phyloP scores from a whole-genome alignment of 371 early-diverging fungal genomes.

The Mortierella sp. region DNA sequence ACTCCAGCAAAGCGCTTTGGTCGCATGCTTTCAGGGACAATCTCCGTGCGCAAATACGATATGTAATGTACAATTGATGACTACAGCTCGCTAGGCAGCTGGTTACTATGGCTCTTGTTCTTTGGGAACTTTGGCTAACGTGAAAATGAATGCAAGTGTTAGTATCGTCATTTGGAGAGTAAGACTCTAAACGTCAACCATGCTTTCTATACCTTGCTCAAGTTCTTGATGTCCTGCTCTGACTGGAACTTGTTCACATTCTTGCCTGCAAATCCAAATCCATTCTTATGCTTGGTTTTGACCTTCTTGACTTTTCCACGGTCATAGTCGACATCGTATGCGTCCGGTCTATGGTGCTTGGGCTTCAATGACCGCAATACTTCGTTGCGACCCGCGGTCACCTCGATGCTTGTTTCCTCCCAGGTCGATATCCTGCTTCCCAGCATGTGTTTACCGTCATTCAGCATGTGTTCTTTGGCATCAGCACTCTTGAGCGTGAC shows the following conservation, averaged over 20 bases:
- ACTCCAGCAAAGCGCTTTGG: no score
- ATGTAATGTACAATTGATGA: not conserved
- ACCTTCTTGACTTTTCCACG: conserved; percentile 82
- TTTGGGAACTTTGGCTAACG: conserved; percentile 43
- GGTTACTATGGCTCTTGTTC: conserved; percentile 28
- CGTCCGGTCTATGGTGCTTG: conserved; percentile 70
- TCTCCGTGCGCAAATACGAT: not conserved
- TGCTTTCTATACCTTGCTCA: conserved; percentile 26
- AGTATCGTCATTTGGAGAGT: no score
- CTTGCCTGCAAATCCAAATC: conserved; percentile 25
- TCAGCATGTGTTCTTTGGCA: conserved; percentile 58
- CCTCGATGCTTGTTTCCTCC: conserved; percentile 39
- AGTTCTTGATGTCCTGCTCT: conserved; percentile 49
- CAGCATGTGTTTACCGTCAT: conserved; percentile 43
- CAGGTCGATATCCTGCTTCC: conserved; percentile 50
- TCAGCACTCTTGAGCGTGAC: conserved; percentile 55
- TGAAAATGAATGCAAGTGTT: not conserved
- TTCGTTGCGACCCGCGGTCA: conserved; percentile 50
- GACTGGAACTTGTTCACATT: conserved; percentile 46
- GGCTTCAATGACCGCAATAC: conserved; percentile 61
- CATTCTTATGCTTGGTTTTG: conserved; percentile 61
- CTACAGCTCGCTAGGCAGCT: conserved; percentile 19
- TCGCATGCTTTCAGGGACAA: no score
- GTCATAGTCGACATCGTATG: conserved; percentile 80
- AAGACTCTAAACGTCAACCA: no score